Evolutionary conservation across 768 basidiomycete species (phyloP).

Genomic region (Termitomyces sp.): DNA sequence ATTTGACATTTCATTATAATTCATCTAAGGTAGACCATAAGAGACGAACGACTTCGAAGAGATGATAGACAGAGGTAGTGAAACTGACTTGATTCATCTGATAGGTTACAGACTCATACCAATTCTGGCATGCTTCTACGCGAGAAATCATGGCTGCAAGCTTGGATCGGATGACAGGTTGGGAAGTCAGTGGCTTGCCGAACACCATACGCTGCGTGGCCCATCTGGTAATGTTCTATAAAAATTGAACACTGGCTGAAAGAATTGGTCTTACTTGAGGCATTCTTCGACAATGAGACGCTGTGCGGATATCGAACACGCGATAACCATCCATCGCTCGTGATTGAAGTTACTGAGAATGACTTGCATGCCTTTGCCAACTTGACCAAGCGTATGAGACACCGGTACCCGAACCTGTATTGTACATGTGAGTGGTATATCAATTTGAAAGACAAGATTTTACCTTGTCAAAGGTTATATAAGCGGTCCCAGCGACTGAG

Average conservation of each 20-base stretch:
- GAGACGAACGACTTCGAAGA: not conserved
- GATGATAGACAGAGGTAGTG: not conserved
- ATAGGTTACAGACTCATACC: constrained; percentile 85
- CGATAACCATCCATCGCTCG: constrained; percentile 84
- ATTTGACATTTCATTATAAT: constrained; percentile 75
- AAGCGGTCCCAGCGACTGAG: constrained; percentile 84
- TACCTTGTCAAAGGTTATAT: constrained; percentile 71
- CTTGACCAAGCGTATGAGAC: constrained; percentile 81
- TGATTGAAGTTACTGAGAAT: constrained; percentile 87
- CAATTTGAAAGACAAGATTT: not conserved
- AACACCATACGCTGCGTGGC: constrained; percentile 85
- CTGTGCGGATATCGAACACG: constrained; percentile 67
- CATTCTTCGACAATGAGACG: constrained; percentile 85
- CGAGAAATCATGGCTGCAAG: constrained; percentile 88
- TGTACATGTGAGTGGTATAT: not conserved
- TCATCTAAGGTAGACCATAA: constrained; percentile 50
- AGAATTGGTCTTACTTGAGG: constrained; percentile 54
- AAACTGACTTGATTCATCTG: constrained; percentile 81
- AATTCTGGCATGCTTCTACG: constrained; percentile 79
- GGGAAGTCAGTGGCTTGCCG: constrained; percentile 75
- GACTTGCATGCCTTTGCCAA: constrained; percentile 78
- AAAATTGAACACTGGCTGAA: not conserved
- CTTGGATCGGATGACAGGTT: constrained; percentile 86
- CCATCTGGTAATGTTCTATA: constrained; percentile 50
- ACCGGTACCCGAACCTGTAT: constrained; percentile 67